Base-by-base conservation (phyloP, 768 basidiomycete species). In the Boletus speciosus region DNA sequence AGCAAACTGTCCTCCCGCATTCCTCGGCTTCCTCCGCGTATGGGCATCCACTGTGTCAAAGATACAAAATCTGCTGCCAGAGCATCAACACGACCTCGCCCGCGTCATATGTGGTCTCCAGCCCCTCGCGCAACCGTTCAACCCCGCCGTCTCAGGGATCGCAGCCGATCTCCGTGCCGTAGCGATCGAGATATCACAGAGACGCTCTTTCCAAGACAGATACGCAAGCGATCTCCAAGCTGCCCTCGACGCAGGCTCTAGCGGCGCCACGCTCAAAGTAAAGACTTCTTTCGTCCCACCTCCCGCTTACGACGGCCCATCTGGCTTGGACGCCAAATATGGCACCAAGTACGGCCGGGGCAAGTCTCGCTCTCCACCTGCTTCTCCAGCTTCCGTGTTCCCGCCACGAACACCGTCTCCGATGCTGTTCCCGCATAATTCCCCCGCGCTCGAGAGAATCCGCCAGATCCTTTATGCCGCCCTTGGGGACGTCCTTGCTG, bases 381-480 rank as follows among this genome's bases (percentile, higher is more conserved):
- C 47, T 25, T 60, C 70, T 0, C 63, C 72, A 0, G 52, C 62
- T 4, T 64, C 65, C 4, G 76, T 73, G 0, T 72, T 78, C 6
- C 52, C 66, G 6, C 15, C 81, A 32, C 71, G 81, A 25, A 61
- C 76, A 0, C 74, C 76, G 15, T 73, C 79, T 21, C 81, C 87
- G 0, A 80, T 81, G 5, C 68, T 83, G 39, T 67, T 71, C 40
- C 61, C 66, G 16, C 58, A 61, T 12, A 39, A 64, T 32, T 68
- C 72, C 41, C 78, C 80, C 0, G 85, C 83, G 0, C 86, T 93
- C 58, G 81, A 84, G 52, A 76, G 88, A 64, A 93, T 94, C 55
- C 86, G 92, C 27, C 90, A 94, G 69, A 92, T 91, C 0, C 79
- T 94, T 16, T 94, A 93, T 68, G 89, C 91, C 0, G 81, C 88